phyloP scores from a whole-genome alignment of 768 basidiomycete genomes.

The Tylopilus balloui region DNA sequence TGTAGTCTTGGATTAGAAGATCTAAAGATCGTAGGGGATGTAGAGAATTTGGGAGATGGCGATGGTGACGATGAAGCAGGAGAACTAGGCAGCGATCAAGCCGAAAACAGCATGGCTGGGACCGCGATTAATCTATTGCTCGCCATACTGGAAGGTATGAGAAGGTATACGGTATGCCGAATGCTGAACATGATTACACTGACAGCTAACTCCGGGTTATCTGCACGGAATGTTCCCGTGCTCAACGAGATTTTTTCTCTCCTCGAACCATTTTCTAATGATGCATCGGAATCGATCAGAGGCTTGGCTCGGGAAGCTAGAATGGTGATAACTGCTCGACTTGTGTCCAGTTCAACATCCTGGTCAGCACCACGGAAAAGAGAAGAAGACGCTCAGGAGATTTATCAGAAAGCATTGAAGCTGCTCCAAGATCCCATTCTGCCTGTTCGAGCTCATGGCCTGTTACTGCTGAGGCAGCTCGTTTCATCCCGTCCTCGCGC shows the following conservation, averaged over 20 bases:
- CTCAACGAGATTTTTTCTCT: slow-evolving; percentile 68
- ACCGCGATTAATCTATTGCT: slow-evolving; percentile 80
- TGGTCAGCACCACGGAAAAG: slow-evolving; percentile 16
- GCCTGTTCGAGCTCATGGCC: slow-evolving; percentile 91
- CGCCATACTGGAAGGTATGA: slow-evolving; percentile 78
- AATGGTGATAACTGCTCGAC: slow-evolving; percentile 78
- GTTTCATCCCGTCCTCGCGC: slow-evolving; percentile 39
- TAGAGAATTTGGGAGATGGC: slow-evolving; percentile 40
- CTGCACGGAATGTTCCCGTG: slow-evolving; percentile 55
- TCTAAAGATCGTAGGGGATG: slow-evolving; percentile 36
- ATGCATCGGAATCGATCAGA: slow-evolving; percentile 46
- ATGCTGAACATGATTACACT: not conserved
- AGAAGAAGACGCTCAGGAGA: slow-evolving; percentile 46
- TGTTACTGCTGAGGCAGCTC: slow-evolving; percentile 76
- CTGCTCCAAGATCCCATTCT: slow-evolving; percentile 88
- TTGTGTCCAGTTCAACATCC: slow-evolving; percentile 53
- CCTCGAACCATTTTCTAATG: slow-evolving; percentile 52
- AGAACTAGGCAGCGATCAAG: slow-evolving; percentile 34
- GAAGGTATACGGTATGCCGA: not conserved
- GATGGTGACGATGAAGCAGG: slow-evolving; percentile 55
- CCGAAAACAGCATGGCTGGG: slow-evolving; percentile 62
- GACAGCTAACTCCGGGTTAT: slow-evolving; percentile 52
- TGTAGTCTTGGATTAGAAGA: slow-evolving; percentile 31
- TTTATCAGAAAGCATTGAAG: slow-evolving; percentile 83
- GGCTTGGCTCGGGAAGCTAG: slow-evolving; percentile 71